phyloP scores from a whole-genome alignment of 306 rosid genomes.

The Parietaria judaica region DNA sequence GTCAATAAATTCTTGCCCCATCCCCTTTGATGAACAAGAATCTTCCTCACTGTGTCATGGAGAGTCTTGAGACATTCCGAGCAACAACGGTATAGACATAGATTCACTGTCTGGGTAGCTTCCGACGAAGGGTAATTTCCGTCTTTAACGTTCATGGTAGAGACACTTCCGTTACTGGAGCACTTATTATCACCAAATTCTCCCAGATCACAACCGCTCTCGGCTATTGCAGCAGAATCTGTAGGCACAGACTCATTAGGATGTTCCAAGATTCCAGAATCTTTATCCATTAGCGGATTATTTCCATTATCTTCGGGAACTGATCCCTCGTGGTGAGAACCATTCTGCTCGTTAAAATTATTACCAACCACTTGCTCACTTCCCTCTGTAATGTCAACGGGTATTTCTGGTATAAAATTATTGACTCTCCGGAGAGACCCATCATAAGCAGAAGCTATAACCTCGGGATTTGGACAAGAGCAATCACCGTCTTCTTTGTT shows the following conservation, averaged over 20 bases:
- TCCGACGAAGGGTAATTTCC: conserved; percentile 25
- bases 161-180: conserved; percentile 15
- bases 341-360: conserved; percentile 32
- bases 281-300: conserved; percentile 14
- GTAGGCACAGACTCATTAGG: conserved; percentile 24
- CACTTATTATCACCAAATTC: conserved; percentile 24
- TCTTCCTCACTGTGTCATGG: conserved; percentile 28
- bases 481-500: conserved; percentile 30
- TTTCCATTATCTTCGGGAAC: conserved; percentile 21
- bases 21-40: conserved; percentile 33
- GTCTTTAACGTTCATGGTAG: conserved; percentile 22
- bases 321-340: conserved; percentile 18
- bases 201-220: conserved; percentile 19
- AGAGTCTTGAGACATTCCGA: conserved; percentile 46
- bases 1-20: conserved; percentile 34
- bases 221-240: conserved; percentile 21
- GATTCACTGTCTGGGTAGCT: conserved; percentile 27
- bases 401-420: conserved; percentile 25
- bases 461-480: conserved; percentile 23
- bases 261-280: conserved; percentile 22
- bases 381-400: conserved; percentile 18
- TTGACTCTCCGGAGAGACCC: conserved; percentile 22
- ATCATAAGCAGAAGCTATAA: conserved; percentile 25
- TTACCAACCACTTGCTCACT: conserved; percentile 21
- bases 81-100: conserved; percentile 73